phyloP scores from a whole-genome alignment of 257 asterid species.

The Capsicum chinense region DNA sequence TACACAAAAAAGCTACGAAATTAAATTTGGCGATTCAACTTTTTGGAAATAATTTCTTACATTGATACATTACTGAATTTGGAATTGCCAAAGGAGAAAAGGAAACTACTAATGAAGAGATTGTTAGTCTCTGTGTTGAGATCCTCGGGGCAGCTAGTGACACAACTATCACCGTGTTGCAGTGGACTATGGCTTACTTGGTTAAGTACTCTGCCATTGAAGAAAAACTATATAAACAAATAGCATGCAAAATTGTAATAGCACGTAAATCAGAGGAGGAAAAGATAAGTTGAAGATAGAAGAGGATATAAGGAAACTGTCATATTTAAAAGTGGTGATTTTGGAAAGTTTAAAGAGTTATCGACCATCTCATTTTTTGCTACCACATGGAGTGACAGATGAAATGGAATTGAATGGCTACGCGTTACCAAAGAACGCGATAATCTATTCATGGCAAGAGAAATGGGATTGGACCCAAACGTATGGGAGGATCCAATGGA shows the following conservation, averaged over 20 bases:
- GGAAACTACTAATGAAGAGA: constrained; percentile 29
- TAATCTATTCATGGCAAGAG: constrained; percentile 34
- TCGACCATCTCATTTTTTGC: constrained; percentile 36
- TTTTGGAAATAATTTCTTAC: constrained; percentile 13
- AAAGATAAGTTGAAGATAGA: constrained; percentile 22
- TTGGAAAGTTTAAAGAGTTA: constrained; percentile 38
- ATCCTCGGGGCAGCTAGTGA: constrained; percentile 33
- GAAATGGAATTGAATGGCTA: constrained; percentile 35
- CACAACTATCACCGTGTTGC: constrained; percentile 29
- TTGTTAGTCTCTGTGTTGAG: constrained; percentile 33
- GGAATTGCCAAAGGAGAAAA: constrained; percentile 33
- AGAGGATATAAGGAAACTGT: constrained; percentile 34
- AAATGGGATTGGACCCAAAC: constrained; percentile 38
- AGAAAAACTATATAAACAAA: constrained; percentile 30
- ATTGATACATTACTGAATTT: constrained; percentile 34
- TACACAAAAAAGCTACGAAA: too few species aligned
- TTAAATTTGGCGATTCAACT: too few species aligned
- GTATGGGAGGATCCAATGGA: constrained; percentile 42
- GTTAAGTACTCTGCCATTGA: constrained; percentile 36
- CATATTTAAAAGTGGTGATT: constrained; percentile 33
- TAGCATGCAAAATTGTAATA: background rate
- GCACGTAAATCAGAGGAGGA: background rate
- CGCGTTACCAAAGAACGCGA: constrained; percentile 30
- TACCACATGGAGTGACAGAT: constrained; percentile 37
- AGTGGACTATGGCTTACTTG: constrained; percentile 44